Evolutionary conservation across 305 asterid genomes (phyloP).

Genomic region (Withania somnifera): DNA sequence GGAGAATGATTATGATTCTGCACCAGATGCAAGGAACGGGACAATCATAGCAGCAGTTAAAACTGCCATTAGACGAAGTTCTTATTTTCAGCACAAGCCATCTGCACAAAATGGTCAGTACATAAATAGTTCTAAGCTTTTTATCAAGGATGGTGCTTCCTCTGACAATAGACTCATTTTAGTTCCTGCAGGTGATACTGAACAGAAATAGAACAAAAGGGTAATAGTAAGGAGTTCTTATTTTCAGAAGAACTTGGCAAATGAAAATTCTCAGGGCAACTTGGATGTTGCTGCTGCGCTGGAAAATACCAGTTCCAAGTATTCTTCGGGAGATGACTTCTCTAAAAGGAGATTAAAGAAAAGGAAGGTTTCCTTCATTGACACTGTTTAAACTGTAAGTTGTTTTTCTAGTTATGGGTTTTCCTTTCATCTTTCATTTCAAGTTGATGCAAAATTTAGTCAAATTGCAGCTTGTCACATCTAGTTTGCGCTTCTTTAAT

Average conservation of each 20-base stretch:
- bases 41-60: background rate
- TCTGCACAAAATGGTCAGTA: background rate
- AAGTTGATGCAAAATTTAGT: background rate
- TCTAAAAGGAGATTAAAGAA: constrained; percentile 27
- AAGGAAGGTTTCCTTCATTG: constrained; percentile 37
- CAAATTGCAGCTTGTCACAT: background rate
- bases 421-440: background rate
- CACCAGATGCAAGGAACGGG: constrained; percentile 1
- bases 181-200: constrained; percentile 17
- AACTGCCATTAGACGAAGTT: constrained; percentile 8
- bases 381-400: constrained; percentile 34
- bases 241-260: constrained; percentile 22
- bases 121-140: constrained; percentile 9
- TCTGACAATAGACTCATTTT: constrained; percentile 1
- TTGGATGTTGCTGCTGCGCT: constrained; percentile 17
- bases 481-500: background rate
- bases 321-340: constrained; percentile 13
- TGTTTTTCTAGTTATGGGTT: constrained; percentile 1
- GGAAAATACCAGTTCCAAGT: constrained; percentile 15
- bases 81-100: constrained; percentile 17
- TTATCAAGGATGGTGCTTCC: constrained; percentile 10
- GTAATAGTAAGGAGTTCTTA: constrained; percentile 25
- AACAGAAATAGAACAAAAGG: constrained; percentile 16
- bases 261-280: constrained; percentile 14
- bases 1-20: constrained; percentile 5